Evolutionary conservation across 2,329 filamentous ascomycete species (phyloP).

Genomic region (Dactylellina haptotyla): DNA sequence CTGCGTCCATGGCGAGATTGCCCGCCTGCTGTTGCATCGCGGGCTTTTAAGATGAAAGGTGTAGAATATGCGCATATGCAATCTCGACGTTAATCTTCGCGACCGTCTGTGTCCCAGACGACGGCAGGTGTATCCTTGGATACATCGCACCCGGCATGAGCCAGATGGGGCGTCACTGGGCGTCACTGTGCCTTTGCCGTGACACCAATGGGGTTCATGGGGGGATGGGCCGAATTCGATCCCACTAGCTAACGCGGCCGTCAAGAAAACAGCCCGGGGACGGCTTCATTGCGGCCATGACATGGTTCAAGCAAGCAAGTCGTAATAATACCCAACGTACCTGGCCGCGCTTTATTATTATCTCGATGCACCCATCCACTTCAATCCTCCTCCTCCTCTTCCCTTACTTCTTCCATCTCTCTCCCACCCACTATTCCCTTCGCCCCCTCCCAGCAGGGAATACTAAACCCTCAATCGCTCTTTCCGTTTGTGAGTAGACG

Average conservation of each 20-base stretch:
- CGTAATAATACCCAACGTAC: conserved; percentile 4
- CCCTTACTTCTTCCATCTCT: conserved; percentile 38
- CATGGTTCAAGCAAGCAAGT: not conserved
- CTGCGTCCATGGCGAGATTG: too few species aligned
- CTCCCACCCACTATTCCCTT: conserved; percentile 27
- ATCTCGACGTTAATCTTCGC: conserved; percentile 2
- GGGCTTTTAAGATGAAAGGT: too few species aligned
- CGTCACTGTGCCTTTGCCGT: not conserved
- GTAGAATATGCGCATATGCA: too few species aligned
- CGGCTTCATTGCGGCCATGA: conserved; percentile 25
- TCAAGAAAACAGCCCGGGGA: not conserved
- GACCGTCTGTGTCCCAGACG: conserved; percentile 23
- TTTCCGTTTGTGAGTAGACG: conserved; percentile 42
- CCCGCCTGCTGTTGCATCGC: too few species aligned
- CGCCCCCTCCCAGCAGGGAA: conserved; percentile 31
- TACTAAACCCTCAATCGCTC: conserved; percentile 20
- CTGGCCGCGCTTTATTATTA: conserved; percentile 46
- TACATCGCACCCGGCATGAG: too few species aligned
- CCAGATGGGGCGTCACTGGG: too few species aligned
- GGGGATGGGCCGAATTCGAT: not conserved
- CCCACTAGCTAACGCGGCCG: not conserved
- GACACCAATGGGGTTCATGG: not conserved
- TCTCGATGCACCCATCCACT: conserved; percentile 43
- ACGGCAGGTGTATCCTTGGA: too few species aligned
- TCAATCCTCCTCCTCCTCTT: conserved; percentile 53